Percentiles rank a stretch among this genome's conserved stretches.
These are phyloP conservation scores for Lentinula raphanica DNA, from an alignment of 768 basidiomycete species.

Conservation along the genomic window DNA sequence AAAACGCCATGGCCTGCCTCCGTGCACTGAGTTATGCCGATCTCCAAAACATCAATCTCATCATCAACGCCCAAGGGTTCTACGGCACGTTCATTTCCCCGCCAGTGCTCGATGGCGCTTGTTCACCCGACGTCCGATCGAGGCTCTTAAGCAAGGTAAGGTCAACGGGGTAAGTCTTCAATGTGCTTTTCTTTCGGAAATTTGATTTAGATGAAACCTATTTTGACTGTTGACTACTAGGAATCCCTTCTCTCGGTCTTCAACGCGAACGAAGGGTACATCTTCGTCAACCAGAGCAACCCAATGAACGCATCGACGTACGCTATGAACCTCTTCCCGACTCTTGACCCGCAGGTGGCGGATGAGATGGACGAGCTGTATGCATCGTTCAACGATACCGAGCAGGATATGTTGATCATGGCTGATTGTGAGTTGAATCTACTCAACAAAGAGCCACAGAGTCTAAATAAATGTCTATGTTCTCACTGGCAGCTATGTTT, in stretches of 20 bases:
- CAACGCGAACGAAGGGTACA: conserved; percentile 27
- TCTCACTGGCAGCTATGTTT: conserved; percentile 28
- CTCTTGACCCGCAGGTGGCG: conserved; percentile 11
- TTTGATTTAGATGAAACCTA: neutral
- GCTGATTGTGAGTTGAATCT: conserved; percentile 19
- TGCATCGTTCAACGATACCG: conserved; percentile 6
- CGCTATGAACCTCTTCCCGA: conserved; percentile 20
- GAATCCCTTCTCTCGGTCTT: conserved; percentile 18
- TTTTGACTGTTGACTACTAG: conserved; percentile 7
- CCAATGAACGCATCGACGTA: conserved; percentile 15
- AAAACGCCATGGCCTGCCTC: conserved; percentile 21
- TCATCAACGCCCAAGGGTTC: conserved; percentile 15
- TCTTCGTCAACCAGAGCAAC: conserved; percentile 19
- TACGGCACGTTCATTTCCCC: conserved; percentile 18
- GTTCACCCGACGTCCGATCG: conserved; percentile 25
- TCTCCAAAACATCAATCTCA: conserved; percentile 17
- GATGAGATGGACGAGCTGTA: conserved; percentile 12
- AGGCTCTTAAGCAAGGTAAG: conserved; percentile 20
- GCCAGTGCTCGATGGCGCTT: conserved; percentile 31
- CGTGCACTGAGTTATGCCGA: conserved; percentile 15
- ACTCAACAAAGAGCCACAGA: neutral
- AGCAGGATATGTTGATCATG: conserved; percentile 16
- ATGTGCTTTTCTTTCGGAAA: neutral
- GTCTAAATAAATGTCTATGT: neutral
- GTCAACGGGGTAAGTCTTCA: conserved; percentile 25